Evolutionary conservation across 1,284 basidiomycete species (phyloP).

Genomic region (Vanrija humicola): DNA sequence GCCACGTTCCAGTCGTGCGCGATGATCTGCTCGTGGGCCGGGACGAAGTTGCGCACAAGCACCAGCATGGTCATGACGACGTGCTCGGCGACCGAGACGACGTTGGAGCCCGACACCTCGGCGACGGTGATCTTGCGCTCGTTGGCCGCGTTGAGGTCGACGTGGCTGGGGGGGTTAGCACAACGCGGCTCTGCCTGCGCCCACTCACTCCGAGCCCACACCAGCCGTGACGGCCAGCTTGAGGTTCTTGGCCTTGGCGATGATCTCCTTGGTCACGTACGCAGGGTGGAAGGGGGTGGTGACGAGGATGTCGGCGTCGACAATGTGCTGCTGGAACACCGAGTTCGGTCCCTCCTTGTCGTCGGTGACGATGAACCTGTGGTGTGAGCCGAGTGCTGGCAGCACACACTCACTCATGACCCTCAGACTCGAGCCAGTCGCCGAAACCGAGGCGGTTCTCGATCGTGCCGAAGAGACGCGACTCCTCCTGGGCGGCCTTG

Average conservation of each 20-base stretch:
- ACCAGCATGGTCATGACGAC: constrained; percentile 71
- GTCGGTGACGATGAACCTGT: constrained; percentile 59
- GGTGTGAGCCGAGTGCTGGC: neutral
- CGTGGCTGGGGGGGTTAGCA: constrained; percentile 51
- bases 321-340: constrained; percentile 81
- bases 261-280: constrained; percentile 76
- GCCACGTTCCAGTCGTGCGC: constrained; percentile 59
- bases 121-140: constrained; percentile 76
- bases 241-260: constrained; percentile 79
- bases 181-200: constrained; percentile 1
- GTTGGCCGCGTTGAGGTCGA: constrained; percentile 80
- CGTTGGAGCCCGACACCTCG: constrained; percentile 79
- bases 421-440: constrained; percentile 66
- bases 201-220: constrained; percentile 70
- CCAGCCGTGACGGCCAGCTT: constrained; percentile 91
- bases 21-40: constrained; percentile 67
- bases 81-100: constrained; percentile 81
- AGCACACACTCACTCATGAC: constrained; percentile 67
- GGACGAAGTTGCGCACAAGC: constrained; percentile 74
- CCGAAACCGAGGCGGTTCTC: constrained; percentile 84
- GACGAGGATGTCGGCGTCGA: constrained; percentile 60
- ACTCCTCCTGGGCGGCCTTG: constrained; percentile 67
- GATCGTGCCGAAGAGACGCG: constrained; percentile 79
- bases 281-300: constrained; percentile 87
- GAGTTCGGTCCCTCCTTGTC: constrained; percentile 84